Evolutionary conservation across 805 yeast species (phyloP).

Genomic region (Pichia manshurica): DNA sequence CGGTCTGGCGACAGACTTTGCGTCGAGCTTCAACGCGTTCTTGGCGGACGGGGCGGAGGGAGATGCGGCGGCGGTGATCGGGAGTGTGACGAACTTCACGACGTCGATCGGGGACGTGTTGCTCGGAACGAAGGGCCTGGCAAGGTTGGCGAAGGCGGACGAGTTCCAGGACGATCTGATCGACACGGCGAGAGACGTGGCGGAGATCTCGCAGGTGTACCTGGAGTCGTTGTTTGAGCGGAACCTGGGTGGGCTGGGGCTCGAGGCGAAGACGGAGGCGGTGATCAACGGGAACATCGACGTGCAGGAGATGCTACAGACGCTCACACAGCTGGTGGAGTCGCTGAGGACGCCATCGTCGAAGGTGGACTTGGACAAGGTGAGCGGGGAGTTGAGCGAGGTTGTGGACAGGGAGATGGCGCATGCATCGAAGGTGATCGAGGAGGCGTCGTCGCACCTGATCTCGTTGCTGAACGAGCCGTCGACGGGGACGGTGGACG

Average conservation of each 20-base stretch:
- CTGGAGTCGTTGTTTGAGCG: constrained; percentile 55
- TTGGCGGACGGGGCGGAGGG: constrained; percentile 70
- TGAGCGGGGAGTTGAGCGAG: constrained; percentile 55
- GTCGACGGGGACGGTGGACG: constrained; percentile 46
- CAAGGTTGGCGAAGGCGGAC: constrained; percentile 46
- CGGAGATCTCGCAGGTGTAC: constrained; percentile 55
- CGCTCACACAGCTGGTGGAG: constrained; percentile 50
- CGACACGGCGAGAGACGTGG: constrained; percentile 47
- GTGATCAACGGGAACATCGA: constrained; percentile 72
- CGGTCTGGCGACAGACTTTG: constrained; percentile 70
- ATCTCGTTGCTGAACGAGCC: constrained; percentile 49
- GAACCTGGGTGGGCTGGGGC: constrained; percentile 41
- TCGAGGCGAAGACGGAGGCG: constrained; percentile 66
- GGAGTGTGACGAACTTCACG: constrained; percentile 58
- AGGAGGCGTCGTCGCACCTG: constrained; percentile 58
- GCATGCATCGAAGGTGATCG: constrained; percentile 65
- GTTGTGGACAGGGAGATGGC: constrained; percentile 69
- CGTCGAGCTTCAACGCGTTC: constrained; percentile 67
- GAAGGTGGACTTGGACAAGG: constrained; percentile 22
- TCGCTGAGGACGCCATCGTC: constrained; percentile 36
- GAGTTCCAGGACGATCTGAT: constrained; percentile 47
- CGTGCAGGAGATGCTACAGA: constrained; percentile 66
- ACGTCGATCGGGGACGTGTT: constrained; percentile 57
- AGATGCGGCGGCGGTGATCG: constrained; percentile 58
- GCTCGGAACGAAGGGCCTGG: constrained; percentile 64